Evolutionary conservation across 192 early-diverging fungal genomes (phyloP).

Genomic region (Jimgerdemannia lactiflua): DNA sequence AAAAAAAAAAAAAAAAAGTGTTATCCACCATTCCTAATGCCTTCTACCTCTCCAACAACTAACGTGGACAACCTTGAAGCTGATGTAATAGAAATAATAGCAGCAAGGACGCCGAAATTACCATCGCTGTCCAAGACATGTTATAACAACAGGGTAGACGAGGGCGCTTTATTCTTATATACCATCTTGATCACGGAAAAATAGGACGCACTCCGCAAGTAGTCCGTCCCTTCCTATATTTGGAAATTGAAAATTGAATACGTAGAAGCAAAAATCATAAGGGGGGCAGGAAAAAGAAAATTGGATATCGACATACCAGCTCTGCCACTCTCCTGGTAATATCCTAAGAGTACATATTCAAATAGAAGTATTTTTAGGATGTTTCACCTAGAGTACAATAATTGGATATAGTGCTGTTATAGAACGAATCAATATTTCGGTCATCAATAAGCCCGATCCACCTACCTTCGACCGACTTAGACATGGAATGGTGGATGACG

Average conservation of each 20-base stretch:
- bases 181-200: slow-evolving; percentile 65
- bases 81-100: neutral
- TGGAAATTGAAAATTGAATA: too few relatives aligned
- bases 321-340: slow-evolving; percentile 75
- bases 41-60: slow-evolving; percentile 57
- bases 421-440: neutral
- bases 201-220: slow-evolving; percentile 63
- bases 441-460: neutral
- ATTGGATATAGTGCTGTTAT: too few relatives aligned
- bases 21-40: slow-evolving; percentile 43
- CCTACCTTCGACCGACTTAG: slow-evolving; percentile 61
- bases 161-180: neutral
- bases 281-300: too few relatives aligned
- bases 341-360: slow-evolving; percentile 23
- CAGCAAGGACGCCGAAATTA: neutral
- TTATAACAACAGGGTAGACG: neutral
- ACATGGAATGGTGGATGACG: slow-evolving; percentile 69
- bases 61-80: slow-evolving; percentile 55
- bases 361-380: too few relatives aligned
- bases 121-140: neutral
- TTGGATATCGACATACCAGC: slow-evolving; percentile 31
- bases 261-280: too few relatives aligned
- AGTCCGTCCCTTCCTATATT: slow-evolving; percentile 51
- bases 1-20: too few relatives aligned
- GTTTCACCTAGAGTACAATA: too few relatives aligned